These are phyloP conservation scores for Pestalotiopsis sp. DNA, from an alignment of 2,329 filamentous ascomycete genomes.

Conservation along the genomic window DNA sequence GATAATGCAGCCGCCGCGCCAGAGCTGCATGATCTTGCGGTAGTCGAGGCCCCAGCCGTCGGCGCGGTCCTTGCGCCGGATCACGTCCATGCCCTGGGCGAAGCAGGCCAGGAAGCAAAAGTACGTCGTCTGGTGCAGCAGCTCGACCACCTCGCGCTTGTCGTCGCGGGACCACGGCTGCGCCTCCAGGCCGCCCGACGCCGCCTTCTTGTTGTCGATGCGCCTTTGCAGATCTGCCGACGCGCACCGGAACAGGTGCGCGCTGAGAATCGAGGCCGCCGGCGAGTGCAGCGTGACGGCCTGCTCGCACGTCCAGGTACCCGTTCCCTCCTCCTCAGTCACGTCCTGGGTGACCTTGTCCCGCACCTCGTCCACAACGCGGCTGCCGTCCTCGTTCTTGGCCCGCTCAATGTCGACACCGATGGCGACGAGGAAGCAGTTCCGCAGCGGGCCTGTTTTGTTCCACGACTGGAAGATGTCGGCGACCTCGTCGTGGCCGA, in stretches of 20 bases:
- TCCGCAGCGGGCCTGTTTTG: slow-evolving; percentile 52
- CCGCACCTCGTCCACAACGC: slow-evolving; percentile 62
- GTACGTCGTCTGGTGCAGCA: slow-evolving; percentile 63
- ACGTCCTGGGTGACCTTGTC: slow-evolving; percentile 75
- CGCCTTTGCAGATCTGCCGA: slow-evolving; percentile 63
- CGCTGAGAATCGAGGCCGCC: slow-evolving; percentile 62
- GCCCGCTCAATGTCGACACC: slow-evolving; percentile 61
- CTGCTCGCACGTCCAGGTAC: slow-evolving; percentile 66
- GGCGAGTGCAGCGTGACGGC: slow-evolving; percentile 63
- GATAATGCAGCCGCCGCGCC: slow-evolving; percentile 73
- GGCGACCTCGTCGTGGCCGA: slow-evolving; percentile 62
- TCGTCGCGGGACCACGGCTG: slow-evolving; percentile 27
- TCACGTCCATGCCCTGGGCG: slow-evolving; percentile 66
- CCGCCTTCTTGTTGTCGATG: slow-evolving; percentile 49
- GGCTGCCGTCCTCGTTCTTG: slow-evolving; percentile 41
- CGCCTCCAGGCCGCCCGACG: slow-evolving; percentile 32
- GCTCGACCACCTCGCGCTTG: slow-evolving; percentile 52
- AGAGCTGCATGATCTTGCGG: slow-evolving; percentile 57
- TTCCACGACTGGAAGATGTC: slow-evolving; percentile 64
- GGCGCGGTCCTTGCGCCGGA: slow-evolving; percentile 57
- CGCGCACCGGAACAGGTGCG: slow-evolving; percentile 64
- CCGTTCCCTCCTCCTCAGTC: slow-evolving; percentile 67
- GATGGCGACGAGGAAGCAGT: slow-evolving; percentile 66
- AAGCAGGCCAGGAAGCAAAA: slow-evolving; percentile 62
- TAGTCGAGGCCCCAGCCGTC: slow-evolving; percentile 62